phyloP scores from a whole-genome alignment of 2,329 filamentous ascomycete species.

The Lecanoromycetidae sp. region DNA sequence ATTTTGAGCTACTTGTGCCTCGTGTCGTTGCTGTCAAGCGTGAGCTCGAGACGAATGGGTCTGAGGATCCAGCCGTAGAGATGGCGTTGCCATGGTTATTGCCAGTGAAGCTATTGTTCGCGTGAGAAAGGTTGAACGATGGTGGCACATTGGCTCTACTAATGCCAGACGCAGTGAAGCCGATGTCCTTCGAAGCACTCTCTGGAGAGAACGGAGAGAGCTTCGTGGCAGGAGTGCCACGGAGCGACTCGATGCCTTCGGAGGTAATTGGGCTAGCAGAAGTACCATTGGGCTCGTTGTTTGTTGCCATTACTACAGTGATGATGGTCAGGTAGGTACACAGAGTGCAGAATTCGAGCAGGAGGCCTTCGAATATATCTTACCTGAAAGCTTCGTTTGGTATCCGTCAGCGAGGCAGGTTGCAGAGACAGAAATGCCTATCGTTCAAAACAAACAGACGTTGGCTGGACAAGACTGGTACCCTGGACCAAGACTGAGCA shows the following conservation, averaged over 20 bases:
- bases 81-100: neutral
- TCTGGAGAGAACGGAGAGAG: slow-evolving; percentile 53
- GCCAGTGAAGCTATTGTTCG: slow-evolving; percentile 2
- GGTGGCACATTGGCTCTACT: slow-evolving; percentile 14
- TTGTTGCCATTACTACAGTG: slow-evolving; percentile 22
- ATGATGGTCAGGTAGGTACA: too few relatives aligned
- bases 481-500: too few relatives aligned
- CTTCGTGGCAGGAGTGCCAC: slow-evolving; percentile 53
- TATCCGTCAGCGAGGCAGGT: too few relatives aligned
- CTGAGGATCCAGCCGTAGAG: slow-evolving; percentile 1
- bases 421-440: too few relatives aligned
- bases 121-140: slow-evolving; percentile 13
- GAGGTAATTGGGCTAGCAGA: slow-evolving; percentile 30
- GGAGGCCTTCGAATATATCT: too few relatives aligned
- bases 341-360: too few relatives aligned
- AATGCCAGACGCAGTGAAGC: neutral
- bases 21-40: slow-evolving; percentile 33
- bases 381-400: too few relatives aligned
- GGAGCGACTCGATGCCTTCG: slow-evolving; percentile 44
- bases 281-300: slow-evolving; percentile 22
- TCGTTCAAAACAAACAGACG: too few relatives aligned
- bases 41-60: slow-evolving; percentile 18
- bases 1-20: slow-evolving; percentile 32
- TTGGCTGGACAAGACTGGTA: too few relatives aligned
- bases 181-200: slow-evolving; percentile 35